A percentile compares a stretch with the other conserved stretches of the same genome.
phyloP scores from a whole-genome alignment of 1,284 basidiomycete species.

The Sporisorium iseilematis-ciliati region DNA sequence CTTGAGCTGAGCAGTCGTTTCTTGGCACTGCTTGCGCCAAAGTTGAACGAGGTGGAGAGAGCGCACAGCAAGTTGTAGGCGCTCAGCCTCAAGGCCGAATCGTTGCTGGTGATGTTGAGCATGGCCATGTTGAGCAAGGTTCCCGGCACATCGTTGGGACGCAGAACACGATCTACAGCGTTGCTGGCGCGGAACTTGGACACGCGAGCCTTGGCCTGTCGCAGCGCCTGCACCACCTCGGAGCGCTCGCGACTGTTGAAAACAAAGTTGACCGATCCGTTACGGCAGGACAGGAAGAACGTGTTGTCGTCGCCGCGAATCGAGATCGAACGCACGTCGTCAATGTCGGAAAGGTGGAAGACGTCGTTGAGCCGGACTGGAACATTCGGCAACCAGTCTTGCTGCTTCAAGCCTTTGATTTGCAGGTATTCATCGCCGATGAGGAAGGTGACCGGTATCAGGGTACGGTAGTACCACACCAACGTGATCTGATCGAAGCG shows the following conservation, averaged over 20 bases:
- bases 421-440: constrained; percentile 63
- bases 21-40: constrained; percentile 60
- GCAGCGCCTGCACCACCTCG: constrained; percentile 63
- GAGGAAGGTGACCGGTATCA: constrained; percentile 62
- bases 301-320: constrained; percentile 67
- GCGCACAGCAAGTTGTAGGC: constrained; percentile 66
- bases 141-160: constrained; percentile 65
- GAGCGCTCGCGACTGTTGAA: constrained; percentile 63
- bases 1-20: constrained; percentile 58
- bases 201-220: constrained; percentile 64
- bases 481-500: constrained; percentile 61
- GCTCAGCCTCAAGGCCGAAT: constrained; percentile 54
- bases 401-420: constrained; percentile 61
- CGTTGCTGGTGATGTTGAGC: constrained; percentile 65
- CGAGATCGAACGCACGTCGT: constrained; percentile 63
- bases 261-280: constrained; percentile 60
- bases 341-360: constrained; percentile 65
- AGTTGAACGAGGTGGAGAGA: constrained; percentile 67
- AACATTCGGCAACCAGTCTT: constrained; percentile 48
- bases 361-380: constrained; percentile 58
- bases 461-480: constrained; percentile 65
- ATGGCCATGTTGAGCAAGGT: constrained; percentile 68
- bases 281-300: constrained; percentile 64
- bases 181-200: constrained; percentile 57
- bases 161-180: constrained; percentile 53